Base-by-base conservation (phyloP, 2,329 filamentous ascomycete species). In the Bipolaris oryzae region DNA sequence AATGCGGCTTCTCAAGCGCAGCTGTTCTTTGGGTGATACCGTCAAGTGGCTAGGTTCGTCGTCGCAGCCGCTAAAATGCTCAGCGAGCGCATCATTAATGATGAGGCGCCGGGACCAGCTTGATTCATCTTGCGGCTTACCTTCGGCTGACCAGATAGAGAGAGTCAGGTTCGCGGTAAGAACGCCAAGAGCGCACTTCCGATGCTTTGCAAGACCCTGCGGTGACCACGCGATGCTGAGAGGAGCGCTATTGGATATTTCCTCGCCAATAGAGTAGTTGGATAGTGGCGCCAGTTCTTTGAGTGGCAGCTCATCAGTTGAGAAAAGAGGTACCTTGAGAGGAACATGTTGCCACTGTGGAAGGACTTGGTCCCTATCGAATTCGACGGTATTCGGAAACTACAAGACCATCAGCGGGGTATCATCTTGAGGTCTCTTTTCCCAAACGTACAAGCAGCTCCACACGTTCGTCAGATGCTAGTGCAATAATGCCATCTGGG, bases 251-350 rank as follows among this genome's bases (percentile, higher is more conserved):
- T 74, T 66, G 0, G 85, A 87, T 50, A 85, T 80, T 65, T 88
- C 85, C 60, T 85, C 83, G 2, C 84, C 85, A 21, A 87, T 67
- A 0, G 85, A 87, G 64, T 83, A 84, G 16, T 78, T 73, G 13
- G 76, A 64, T 28, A 80, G 76, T 11, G 78, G 74, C 15, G 81
- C 77, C 9, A 83, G 80, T 10, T 79, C 70, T 48, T 80, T 78
- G 18, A 75, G 60, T 3, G 78, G 76, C 1, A 80, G 57, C 66
- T 87, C 85, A 6, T 75, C 70, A 10, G 74, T 67, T 1, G 80
- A 82, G 68, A 87, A 87, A 50, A 78, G 68, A 61, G 84, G 84
- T 50, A 78, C 78, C 41, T 77, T 77, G 53, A 87, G 72, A 25
- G 74, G 65, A 18, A 77, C 64, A 28, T 72, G 71, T 34, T 77